These are phyloP conservation scores for Aphanomyces stellatus DNA, from an alignment of 352 stramenopile species.

Conservation along the genomic window DNA sequence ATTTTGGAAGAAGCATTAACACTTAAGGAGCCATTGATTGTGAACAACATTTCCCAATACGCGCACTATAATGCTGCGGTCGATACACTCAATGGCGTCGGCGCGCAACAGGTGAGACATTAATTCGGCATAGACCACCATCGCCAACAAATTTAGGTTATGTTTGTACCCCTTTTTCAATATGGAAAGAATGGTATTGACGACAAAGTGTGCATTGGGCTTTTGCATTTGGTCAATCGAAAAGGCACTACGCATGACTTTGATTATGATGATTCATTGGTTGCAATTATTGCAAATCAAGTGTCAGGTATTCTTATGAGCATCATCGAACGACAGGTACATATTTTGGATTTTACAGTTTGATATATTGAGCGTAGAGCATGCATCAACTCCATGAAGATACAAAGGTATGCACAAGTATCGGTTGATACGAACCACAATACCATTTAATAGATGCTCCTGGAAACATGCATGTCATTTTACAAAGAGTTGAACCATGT, in stretches of 20 bases:
- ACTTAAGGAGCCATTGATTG: constrained; percentile 43
- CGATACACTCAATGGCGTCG: constrained; percentile 47
- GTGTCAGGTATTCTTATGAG: constrained; percentile 55
- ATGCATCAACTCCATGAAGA: constrained; percentile 60
- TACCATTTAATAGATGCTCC: constrained; percentile 32
- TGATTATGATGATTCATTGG: constrained; percentile 57
- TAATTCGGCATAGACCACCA: no score
- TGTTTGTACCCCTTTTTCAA: constrained; percentile 51
- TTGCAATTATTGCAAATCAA: constrained; percentile 65
- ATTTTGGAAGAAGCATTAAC: constrained; percentile 43
- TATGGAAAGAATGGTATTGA: constrained; percentile 10
- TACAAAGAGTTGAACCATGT: constrained; percentile 76
- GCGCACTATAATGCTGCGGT: constrained; percentile 53
- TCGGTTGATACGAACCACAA: no score
- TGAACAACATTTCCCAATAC: constrained; percentile 40
- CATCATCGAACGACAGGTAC: constrained; percentile 54
- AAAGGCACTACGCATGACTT: constrained; percentile 52
- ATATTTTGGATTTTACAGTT: not conserved
- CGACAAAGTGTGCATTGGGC: constrained; percentile 42
- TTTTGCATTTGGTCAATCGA: constrained; percentile 65
- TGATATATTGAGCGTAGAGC: not conserved
- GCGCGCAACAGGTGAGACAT: constrained; percentile 22
- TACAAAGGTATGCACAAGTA: constrained; percentile 26
- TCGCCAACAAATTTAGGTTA: constrained; percentile 42
- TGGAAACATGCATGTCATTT: constrained; percentile 69